Conservation (phyloP, 1,284 basidiomycete genomes). For the Phylloporus sp. region DNA sequence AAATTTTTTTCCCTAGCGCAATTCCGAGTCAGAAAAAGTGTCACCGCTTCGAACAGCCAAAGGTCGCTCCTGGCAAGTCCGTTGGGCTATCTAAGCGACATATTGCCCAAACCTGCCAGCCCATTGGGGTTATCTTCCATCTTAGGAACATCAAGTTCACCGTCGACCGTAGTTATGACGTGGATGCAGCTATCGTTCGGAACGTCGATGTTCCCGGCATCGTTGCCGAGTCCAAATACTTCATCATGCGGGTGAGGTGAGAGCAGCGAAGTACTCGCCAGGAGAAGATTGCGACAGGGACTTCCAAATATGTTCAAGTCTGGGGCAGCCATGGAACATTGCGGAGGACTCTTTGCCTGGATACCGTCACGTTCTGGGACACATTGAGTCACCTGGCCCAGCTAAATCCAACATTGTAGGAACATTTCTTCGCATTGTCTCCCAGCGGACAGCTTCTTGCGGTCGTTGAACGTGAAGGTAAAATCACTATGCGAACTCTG, state of each 20-base stretch:
- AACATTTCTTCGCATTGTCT: background rate
- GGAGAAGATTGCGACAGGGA: background rate
- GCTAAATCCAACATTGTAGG: background rate
- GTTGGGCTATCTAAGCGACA: background rate
- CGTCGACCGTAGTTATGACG: slow-evolving; percentile 80
- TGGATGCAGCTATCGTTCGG: slow-evolving; percentile 87
- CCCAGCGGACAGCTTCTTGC: background rate
- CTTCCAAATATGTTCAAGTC: background rate
- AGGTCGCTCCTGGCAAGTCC: slow-evolving; percentile 90
- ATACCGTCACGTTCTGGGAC: background rate
- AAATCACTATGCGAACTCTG: background rate
- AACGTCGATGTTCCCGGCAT: slow-evolving; percentile 81
- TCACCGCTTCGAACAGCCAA: slow-evolving; percentile 91
- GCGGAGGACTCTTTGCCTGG: background rate
- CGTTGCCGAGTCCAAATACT: slow-evolving; percentile 76
- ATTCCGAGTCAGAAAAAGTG: no score
- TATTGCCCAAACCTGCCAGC: background rate
- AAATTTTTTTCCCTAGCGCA: no score
- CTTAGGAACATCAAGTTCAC: slow-evolving; percentile 64
- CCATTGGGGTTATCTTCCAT: background rate
- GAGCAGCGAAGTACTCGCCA: background rate
- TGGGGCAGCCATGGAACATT: background rate
- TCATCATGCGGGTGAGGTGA: background rate
- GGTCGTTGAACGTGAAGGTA: background rate
- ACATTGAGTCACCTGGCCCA: background rate